phyloP scores from a whole-genome alignment of 768 basidiomycete genomes.

The Asterophora lycoperdoides region DNA sequence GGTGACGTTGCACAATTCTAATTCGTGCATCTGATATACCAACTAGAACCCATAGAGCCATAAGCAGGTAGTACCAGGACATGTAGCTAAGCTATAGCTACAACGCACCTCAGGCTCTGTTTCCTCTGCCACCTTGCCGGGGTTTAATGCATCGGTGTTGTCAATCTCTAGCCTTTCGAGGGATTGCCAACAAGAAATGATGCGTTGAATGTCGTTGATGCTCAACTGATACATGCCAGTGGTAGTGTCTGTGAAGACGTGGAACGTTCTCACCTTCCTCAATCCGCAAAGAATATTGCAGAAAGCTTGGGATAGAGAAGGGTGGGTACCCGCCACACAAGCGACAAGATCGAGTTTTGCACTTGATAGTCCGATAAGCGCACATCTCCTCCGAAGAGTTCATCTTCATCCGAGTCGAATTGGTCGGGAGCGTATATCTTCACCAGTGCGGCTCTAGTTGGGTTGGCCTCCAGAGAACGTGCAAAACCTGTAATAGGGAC shows the following conservation, averaged over 20 bases:
- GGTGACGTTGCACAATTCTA: not conserved
- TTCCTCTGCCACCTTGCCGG: not conserved
- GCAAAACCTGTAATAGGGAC: too few species aligned
- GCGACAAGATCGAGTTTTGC: slow-evolving; percentile 6
- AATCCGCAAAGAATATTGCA: slow-evolving; percentile 6
- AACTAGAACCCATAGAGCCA: too few species aligned
- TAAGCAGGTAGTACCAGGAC: too few species aligned
- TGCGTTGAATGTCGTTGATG: slow-evolving; percentile 3
- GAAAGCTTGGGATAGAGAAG: not conserved
- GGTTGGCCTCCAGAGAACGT: too few species aligned
- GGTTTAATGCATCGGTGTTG: not conserved
- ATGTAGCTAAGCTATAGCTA: too few species aligned
- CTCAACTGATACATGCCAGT: slow-evolving; percentile 2
- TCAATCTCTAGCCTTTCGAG: slow-evolving; percentile 1
- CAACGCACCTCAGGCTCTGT: not conserved
- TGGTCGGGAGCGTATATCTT: too few species aligned
- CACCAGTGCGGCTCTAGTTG: too few species aligned
- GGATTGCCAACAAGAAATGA: slow-evolving; percentile 4
- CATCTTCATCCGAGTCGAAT: too few species aligned
- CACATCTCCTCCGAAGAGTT: not conserved
- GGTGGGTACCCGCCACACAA: too few species aligned
- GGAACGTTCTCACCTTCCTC: not conserved
- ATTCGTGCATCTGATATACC: not conserved
- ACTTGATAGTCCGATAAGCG: slow-evolving; percentile 5
- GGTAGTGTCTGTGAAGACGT: not conserved